Percentiles rank a stretch among this genome's conserved stretches.
Evolutionary conservation across 257 asterid genomes (phyloP).

Genomic region (Ehretia macrophylla): DNA sequence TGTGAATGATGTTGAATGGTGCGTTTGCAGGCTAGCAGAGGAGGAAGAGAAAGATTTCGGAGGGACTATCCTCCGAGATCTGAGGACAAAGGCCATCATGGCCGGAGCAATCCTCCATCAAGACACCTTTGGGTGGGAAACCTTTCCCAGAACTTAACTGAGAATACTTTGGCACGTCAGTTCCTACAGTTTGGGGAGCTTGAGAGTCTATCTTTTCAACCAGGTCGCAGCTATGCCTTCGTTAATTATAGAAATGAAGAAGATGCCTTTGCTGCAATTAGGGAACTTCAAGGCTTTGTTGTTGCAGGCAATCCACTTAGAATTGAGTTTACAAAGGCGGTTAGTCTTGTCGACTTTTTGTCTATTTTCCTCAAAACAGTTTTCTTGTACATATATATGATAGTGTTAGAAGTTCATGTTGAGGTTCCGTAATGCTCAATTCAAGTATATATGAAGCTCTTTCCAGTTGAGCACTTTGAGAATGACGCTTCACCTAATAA

Average conservation of each 20-base stretch:
- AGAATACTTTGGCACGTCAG: constrained; percentile 54
- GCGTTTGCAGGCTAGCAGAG: constrained; percentile 57
- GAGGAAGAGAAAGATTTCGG: constrained; percentile 64
- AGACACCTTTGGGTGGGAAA: constrained; percentile 97
- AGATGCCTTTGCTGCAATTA: constrained; percentile 82
- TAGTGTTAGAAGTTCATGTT: background rate
- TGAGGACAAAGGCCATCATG: constrained; percentile 54
- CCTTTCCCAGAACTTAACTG: constrained; percentile 53
- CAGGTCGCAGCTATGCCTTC: constrained; percentile 91
- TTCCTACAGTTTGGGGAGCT: constrained; percentile 72
- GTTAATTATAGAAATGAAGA: constrained; percentile 59
- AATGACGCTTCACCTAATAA: no score
- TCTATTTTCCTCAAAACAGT: constrained; percentile 35
- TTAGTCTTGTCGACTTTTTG: constrained; percentile 77
- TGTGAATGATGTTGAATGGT: constrained; percentile 3
- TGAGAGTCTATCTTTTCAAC: constrained; percentile 84
- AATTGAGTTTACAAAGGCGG: constrained; percentile 98
- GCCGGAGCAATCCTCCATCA: constrained; percentile 71
- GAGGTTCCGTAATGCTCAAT: background rate
- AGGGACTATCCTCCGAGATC: constrained; percentile 66
- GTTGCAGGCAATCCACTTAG: constrained; percentile 82
- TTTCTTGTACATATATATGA: background rate
- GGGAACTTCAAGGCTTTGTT: constrained; percentile 79
- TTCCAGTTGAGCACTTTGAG: background rate
- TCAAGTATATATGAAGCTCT: no score